Evolutionary conservation across 495 filamentous ascomycete species (phyloP).

Genomic region (Neurospora africana): DNA sequence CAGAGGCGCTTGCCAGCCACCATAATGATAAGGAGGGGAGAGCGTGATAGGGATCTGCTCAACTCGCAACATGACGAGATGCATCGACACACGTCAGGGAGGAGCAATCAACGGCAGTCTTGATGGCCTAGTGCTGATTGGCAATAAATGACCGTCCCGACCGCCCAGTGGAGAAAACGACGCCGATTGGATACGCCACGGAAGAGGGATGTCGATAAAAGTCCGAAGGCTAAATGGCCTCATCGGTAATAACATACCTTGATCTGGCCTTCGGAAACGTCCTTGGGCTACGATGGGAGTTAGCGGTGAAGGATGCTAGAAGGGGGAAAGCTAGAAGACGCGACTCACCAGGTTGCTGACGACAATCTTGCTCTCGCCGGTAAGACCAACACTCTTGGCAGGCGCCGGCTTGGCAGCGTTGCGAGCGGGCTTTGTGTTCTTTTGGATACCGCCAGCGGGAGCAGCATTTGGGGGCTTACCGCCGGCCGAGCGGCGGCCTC

Average conservation of each 20-base stretch:
- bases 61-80: constrained; percentile 30
- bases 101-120: constrained; percentile 25
- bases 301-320: constrained; percentile 29
- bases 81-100: constrained; percentile 21
- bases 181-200: constrained; percentile 33
- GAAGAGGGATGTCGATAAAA: constrained; percentile 41
- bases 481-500: constrained; percentile 43
- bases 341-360: constrained; percentile 92
- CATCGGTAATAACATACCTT: constrained; percentile 98
- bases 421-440: constrained; percentile 56
- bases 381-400: constrained; percentile 43
- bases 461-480: constrained; percentile 42
- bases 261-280: constrained; percentile 90
- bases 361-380: constrained; percentile 84
- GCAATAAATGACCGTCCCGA: constrained; percentile 11
- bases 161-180: constrained; percentile 29
- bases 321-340: not conserved
- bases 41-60: constrained; percentile 37
- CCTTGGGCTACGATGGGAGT: constrained; percentile 59
- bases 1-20: constrained; percentile 45
- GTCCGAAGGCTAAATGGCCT: constrained; percentile 40
- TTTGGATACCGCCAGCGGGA: constrained; percentile 80
- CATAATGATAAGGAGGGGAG: constrained; percentile 24
- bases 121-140: constrained; percentile 17
- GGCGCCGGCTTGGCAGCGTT: constrained; percentile 51